Evolutionary conservation across 176 grass and related monocot species (phyloP), one percentile per base, ranked within the genome.

Genomic region (Eremochloa ophiuroides): DNA sequence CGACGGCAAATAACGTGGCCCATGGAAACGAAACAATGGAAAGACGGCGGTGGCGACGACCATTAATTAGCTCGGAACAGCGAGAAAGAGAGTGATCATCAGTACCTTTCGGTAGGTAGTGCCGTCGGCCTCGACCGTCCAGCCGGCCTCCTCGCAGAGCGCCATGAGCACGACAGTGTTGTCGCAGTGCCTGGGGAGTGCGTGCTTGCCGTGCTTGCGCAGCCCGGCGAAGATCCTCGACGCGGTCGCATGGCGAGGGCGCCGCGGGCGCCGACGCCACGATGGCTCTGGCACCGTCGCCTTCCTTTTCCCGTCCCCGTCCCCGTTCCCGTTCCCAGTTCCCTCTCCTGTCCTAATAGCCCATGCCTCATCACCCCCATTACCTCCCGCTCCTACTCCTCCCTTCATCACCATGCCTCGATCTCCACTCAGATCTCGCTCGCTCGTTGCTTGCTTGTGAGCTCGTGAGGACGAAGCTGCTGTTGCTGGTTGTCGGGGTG

Each of bases 71-170:
- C 39, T 41, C 40, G 33, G 40, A 8, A 10, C 8, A 10, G 40
- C 39, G 40, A 42, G 40, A 42, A 4, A 10, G 40, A 42, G 7
- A n/a, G n/a, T n/a, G n/a, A n/a, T n/a, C n/a, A n/a, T n/a, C n/a
- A n/a, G n/a, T 10, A 92, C 94, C 91, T 86, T 82, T 83, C 91
- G 94, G 82, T 92, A 94, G 73, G 94, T 97, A 68, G 87, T 92
- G 65, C 94, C 94, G 75, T 97, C 94, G 34, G 91, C 73, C 77
- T 88, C 83, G 92, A n/a, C n/a, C n/a, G n/a, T n/a, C n/a, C n/a
- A n/a, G n/a, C n/a, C n/a, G n/a, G n/a, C n/a, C n/a, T n/a, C n/a
- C n/a, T n/a, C n/a, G n/a, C n/a, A n/a, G n/a, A n/a, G n/a, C n/a
- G n/a, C n/a, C n/a, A n/a, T n/a, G n/a, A n/a, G n/a, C n/a, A n/a